Evolutionary conservation across 441 rosid genomes (phyloP).

Genomic region (Erodium trifolium): DNA sequence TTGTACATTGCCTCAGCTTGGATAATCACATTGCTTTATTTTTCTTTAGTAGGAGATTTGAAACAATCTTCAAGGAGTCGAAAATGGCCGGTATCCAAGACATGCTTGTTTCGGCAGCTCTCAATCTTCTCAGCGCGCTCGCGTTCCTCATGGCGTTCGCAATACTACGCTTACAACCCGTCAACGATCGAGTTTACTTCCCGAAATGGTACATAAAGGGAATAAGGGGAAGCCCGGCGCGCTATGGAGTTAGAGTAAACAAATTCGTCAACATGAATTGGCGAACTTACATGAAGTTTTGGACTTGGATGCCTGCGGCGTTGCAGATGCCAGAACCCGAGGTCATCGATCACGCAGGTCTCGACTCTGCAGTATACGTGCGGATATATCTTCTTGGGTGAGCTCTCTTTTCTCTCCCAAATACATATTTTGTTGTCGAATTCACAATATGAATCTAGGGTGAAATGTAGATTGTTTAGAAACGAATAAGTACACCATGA

Average conservation of each 20-base stretch:
- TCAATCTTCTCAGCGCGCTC: constrained; percentile 65
- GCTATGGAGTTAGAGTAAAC: constrained; percentile 43
- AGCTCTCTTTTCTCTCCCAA: constrained; percentile 8
- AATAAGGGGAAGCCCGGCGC: constrained; percentile 59
- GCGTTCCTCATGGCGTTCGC: constrained; percentile 85
- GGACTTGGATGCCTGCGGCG: constrained; percentile 99
- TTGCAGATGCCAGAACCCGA: constrained; percentile 70
- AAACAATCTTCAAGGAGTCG: not conserved
- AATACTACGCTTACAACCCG: constrained; percentile 68
- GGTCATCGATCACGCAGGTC: constrained; percentile 80
- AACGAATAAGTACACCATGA: too few species aligned
- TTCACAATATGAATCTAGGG: not conserved
- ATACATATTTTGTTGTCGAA: not conserved
- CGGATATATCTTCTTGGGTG: constrained; percentile 92
- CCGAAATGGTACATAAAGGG: constrained; percentile 78
- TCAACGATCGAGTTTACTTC: constrained; percentile 90
- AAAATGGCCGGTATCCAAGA: constrained; percentile 68
- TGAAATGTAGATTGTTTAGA: not conserved
- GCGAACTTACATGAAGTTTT: constrained; percentile 66
- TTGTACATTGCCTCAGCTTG: not conserved
- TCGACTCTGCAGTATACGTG: constrained; percentile 86
- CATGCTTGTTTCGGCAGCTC: constrained; percentile 79
- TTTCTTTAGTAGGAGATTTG: not conserved
- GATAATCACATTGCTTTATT: not conserved
- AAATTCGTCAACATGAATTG: constrained; percentile 73